Evolutionary conservation across 2,329 filamentous ascomycete species (phyloP).

Genomic region (Pseudogymnoascus sp.): DNA sequence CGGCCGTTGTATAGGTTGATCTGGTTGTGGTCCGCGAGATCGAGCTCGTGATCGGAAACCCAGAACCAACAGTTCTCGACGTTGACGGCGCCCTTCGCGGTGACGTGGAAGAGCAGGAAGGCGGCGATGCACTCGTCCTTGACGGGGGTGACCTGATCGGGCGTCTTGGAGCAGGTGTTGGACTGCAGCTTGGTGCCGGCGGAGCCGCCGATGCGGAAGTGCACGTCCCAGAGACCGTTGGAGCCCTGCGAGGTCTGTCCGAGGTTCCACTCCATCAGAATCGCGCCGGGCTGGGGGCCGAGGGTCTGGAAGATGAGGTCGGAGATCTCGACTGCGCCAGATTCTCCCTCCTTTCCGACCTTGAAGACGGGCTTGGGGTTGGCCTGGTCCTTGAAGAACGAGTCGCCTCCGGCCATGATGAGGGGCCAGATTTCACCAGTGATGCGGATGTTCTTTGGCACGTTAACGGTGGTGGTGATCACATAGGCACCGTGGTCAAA

Average conservation of each 20-base stretch:
- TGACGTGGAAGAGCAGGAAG: conserved; percentile 62
- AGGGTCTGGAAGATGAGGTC: conserved; percentile 80
- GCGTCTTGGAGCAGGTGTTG: conserved; percentile 70
- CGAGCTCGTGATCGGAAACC: conserved; percentile 86
- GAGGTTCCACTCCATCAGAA: conserved; percentile 88
- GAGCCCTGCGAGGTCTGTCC: conserved; percentile 57
- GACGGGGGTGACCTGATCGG: conserved; percentile 49
- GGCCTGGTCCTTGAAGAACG: conserved; percentile 60
- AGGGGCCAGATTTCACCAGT: conserved; percentile 87
- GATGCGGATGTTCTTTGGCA: conserved; percentile 76
- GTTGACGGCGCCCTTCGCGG: conserved; percentile 57
- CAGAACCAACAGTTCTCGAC: conserved; percentile 88
- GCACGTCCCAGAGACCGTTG: conserved; percentile 87
- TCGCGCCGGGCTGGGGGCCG: conserved; percentile 76
- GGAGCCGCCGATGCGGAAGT: conserved; percentile 83
- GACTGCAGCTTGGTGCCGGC: conserved; percentile 77
- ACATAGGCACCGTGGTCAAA: conserved; percentile 70
- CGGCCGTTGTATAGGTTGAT: conserved; percentile 85
- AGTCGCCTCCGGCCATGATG: conserved; percentile 70
- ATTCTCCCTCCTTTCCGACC: conserved; percentile 68
- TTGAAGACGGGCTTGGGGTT: conserved; percentile 82
- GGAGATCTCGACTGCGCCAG: conserved; percentile 75
- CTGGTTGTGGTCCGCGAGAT: conserved; percentile 63
- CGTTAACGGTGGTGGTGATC: conserved; percentile 58
- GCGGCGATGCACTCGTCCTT: conserved; percentile 64